A percentile compares a stretch with the other conserved stretches of the same genome.
These are phyloP conservation scores for Baorangia bicolor DNA, from an alignment of 768 basidiomycete genomes.

Conservation along the genomic window DNA sequence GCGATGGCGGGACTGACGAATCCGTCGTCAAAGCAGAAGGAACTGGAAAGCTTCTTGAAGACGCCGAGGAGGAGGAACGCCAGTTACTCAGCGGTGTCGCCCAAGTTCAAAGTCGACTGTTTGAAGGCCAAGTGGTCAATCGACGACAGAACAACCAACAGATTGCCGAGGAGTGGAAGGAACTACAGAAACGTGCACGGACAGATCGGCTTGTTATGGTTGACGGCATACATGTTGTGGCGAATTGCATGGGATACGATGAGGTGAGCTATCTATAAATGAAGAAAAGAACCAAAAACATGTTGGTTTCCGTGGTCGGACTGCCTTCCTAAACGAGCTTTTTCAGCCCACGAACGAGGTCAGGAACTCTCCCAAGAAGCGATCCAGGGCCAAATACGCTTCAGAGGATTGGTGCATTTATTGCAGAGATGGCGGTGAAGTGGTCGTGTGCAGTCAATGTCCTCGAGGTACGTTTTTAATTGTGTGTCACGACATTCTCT, in stretches of 20 bases:
- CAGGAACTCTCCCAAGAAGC: conserved; percentile 30
- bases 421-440: conserved; percentile 59
- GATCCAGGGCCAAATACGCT: conserved; percentile 39
- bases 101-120: conserved; percentile 55
- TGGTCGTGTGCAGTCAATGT: conserved; percentile 48
- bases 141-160: conserved; percentile 38
- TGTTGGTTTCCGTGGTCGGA: neutral
- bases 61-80: conserved; percentile 55
- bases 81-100: conserved; percentile 53
- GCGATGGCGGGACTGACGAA: neutral
- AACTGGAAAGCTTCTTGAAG: conserved; percentile 32
- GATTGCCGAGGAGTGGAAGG: conserved; percentile 47
- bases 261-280: conserved; percentile 33
- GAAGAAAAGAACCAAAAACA: neutral
- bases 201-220: conserved; percentile 39
- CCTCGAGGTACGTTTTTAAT: conserved; percentile 48
- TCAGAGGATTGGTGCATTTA: conserved; percentile 59
- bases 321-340: conserved; percentile 5
- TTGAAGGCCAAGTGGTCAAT: conserved; percentile 49
- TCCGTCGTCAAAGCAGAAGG: conserved; percentile 18
- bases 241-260: conserved; percentile 25
- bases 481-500: neutral
- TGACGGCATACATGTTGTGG: conserved; percentile 37
- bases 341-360: conserved; percentile 13
- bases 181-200: conserved; percentile 45